Evolutionary conservation across 306 rosid species (phyloP).

Genomic region (Gastrolobium bilobum): DNA sequence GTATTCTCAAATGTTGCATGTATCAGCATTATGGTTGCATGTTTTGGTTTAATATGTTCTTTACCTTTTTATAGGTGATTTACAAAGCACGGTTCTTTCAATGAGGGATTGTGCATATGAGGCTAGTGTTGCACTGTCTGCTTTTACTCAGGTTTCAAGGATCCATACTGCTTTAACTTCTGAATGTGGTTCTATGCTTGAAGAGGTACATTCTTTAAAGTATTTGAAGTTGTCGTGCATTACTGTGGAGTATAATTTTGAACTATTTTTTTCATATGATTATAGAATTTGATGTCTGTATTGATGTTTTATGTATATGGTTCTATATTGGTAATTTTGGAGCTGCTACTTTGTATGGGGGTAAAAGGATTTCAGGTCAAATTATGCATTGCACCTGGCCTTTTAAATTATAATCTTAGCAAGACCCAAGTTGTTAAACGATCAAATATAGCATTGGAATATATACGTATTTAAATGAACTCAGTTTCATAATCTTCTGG

Average conservation of each 20-base stretch:
- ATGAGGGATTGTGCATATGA: slow-evolving; percentile 91
- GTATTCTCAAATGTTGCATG: slow-evolving; percentile 22
- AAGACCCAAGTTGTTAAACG: slow-evolving; percentile 17
- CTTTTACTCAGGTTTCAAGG: slow-evolving; percentile 77
- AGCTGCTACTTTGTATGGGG: slow-evolving; percentile 21
- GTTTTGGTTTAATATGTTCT: slow-evolving; percentile 42
- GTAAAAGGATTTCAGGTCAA: slow-evolving; percentile 26
- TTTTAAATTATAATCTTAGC: slow-evolving; percentile 27
- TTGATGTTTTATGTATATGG: slow-evolving; percentile 18
- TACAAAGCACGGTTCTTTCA: slow-evolving; percentile 80
- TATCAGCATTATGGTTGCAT: slow-evolving; percentile 26
- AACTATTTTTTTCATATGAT: slow-evolving; percentile 33
- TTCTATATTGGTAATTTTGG: slow-evolving; percentile 28
- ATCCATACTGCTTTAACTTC: slow-evolving; percentile 93
- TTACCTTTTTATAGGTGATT: slow-evolving; percentile 67
- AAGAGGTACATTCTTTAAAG: slow-evolving; percentile 71
- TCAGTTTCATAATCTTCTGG: slow-evolving; percentile 19
- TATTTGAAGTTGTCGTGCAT: slow-evolving; percentile 32
- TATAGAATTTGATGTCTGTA: slow-evolving; percentile 23
- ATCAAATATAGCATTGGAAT: slow-evolving; percentile 39
- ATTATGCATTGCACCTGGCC: slow-evolving; percentile 14
- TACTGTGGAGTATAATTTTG: slow-evolving; percentile 21
- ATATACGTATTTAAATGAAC: slow-evolving; percentile 34
- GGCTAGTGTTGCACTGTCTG: slow-evolving; percentile 76
- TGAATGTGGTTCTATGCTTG: slow-evolving; percentile 98